These are phyloP conservation scores for Fusarium praegraminearum DNA, from an alignment of 2,329 filamentous ascomycete species.

Conservation along the genomic window DNA sequence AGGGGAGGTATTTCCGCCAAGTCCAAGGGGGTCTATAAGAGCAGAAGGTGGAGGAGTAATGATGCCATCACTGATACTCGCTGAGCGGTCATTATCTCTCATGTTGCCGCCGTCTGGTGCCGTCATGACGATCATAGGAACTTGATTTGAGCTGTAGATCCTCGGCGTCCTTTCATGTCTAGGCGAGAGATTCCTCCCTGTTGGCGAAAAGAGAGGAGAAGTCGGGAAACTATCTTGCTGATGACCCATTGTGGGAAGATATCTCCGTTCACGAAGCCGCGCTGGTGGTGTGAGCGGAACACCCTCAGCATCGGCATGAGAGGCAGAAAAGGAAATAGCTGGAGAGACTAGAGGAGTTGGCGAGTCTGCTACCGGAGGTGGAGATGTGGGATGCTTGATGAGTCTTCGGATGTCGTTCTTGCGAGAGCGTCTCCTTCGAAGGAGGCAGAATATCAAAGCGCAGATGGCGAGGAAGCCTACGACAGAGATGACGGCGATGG, in stretches of 20 bases:
- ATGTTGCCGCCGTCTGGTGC: conserved; percentile 21
- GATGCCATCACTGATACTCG: conserved; percentile 11
- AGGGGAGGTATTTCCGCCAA: conserved; percentile 23
- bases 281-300: conserved; percentile 59
- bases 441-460: conserved; percentile 53
- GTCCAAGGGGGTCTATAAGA: conserved; percentile 3
- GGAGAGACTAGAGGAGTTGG: conserved; percentile 59
- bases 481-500: conserved; percentile 59
- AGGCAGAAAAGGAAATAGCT: conserved; percentile 39
- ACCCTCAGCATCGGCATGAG: conserved; percentile 39
- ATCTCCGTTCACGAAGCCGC: conserved; percentile 60
- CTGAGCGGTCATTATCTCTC: conserved; percentile 2
- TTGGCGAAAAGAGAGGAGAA: conserved; percentile 55
- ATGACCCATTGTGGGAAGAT: conserved; percentile 51
- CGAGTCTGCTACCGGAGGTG: conserved; percentile 50
- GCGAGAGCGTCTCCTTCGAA: conserved; percentile 48
- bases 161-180: conserved; percentile 47
- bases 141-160: conserved; percentile 25
- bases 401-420: conserved; percentile 20
- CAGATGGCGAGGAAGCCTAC: conserved; percentile 55
- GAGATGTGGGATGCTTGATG: conserved; percentile 43
- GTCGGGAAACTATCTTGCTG: conserved; percentile 50
- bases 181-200: conserved; percentile 53
- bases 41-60: conserved; percentile 23
- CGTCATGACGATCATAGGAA: conserved; percentile 37